Evolutionary conservation across 371 early-diverging fungal species (phyloP).

Genomic region (Nematocida displodere): DNA sequence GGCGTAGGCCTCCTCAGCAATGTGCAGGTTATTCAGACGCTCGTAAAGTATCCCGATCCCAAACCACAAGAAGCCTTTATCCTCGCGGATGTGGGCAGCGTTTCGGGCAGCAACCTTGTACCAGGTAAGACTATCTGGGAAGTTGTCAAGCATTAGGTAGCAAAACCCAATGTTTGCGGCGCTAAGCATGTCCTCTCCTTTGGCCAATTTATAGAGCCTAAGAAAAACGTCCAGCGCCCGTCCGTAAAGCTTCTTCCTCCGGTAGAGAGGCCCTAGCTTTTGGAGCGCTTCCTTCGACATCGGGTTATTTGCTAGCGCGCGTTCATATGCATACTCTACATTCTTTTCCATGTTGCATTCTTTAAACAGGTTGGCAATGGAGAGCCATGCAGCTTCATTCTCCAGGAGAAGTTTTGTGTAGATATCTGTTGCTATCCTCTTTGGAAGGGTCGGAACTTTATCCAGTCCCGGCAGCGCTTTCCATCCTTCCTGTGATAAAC

Average conservation of each 20-base stretch:
- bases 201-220: slow-evolving; percentile 3
- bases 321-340: slow-evolving; percentile 21
- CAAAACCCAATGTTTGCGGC: slow-evolving; percentile 33
- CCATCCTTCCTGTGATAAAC: slow-evolving; percentile 7
- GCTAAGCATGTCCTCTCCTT: slow-evolving; percentile 2
- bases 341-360: slow-evolving; percentile 40
- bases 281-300: slow-evolving; percentile 25
- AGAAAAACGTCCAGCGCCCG: slow-evolving; percentile 37
- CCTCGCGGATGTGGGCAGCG: slow-evolving; percentile 20
- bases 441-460: slow-evolving; percentile 20
- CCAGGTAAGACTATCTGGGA: slow-evolving; percentile 27
- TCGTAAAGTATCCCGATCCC: slow-evolving; percentile 34
- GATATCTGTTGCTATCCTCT: not conserved
- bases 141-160: slow-evolving; percentile 27
- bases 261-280: slow-evolving; percentile 24
- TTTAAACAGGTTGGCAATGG: slow-evolving; percentile 24
- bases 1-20: slow-evolving; percentile 37
- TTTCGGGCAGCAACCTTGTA: slow-evolving; percentile 14
- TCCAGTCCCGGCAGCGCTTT: slow-evolving; percentile 29
- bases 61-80: slow-evolving; percentile 35
- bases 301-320: slow-evolving; percentile 23
- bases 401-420: slow-evolving; percentile 33
- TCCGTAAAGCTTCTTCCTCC: not conserved
- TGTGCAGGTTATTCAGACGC: slow-evolving; percentile 31
- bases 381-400: slow-evolving; percentile 31